A percentile compares a stretch with the other conserved stretches of the same genome.
Evolutionary conservation across 2,329 filamentous ascomycete species (phyloP).

Genomic region (Thelonectria olida): DNA sequence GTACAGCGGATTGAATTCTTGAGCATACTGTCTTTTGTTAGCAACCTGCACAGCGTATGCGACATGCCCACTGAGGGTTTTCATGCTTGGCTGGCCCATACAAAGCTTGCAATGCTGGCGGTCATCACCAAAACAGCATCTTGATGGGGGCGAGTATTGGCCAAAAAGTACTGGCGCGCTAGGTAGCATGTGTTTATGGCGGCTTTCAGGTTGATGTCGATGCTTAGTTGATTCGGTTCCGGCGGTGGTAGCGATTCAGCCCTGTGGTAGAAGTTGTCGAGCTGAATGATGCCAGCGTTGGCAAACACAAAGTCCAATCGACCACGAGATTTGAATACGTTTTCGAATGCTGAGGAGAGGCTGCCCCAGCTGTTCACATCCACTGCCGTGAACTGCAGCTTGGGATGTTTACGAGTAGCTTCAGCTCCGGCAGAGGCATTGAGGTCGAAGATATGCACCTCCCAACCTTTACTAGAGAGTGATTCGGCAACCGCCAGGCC

Average conservation of each 20-base stretch:
- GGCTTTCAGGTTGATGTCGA: constrained; percentile 48
- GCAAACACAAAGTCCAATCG: constrained; percentile 59
- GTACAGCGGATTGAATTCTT: constrained; percentile 15
- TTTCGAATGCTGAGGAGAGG: constrained; percentile 45
- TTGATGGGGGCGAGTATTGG: not conserved
- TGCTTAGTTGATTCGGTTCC: constrained; percentile 1
- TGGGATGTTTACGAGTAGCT: not conserved
- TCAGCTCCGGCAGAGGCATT: constrained; percentile 28
- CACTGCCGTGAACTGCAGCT: not conserved
- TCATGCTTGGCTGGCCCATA: no score
- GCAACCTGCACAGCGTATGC: no score
- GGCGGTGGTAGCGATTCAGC: constrained; percentile 16
- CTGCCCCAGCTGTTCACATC: constrained; percentile 20
- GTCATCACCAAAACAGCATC: constrained; percentile 7
- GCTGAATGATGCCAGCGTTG: constrained; percentile 56
- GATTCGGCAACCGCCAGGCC: constrained; percentile 34
- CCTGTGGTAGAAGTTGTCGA: constrained; percentile 48
- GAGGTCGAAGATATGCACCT: constrained; percentile 31
- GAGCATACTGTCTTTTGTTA: not conserved
- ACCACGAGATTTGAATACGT: constrained; percentile 44
- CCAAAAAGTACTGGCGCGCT: constrained; percentile 48
- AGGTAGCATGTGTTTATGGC: constrained; percentile 50
- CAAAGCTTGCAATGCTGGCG: constrained; percentile 12
- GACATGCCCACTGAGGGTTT: not conserved
- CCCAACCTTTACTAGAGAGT: constrained; percentile 24